A percentile compares a stretch with the other conserved stretches of the same genome.
These are phyloP conservation scores for Cladosporium sp. DNA, from an alignment of 2,329 filamentous ascomycete genomes.

Conservation along the genomic window DNA sequence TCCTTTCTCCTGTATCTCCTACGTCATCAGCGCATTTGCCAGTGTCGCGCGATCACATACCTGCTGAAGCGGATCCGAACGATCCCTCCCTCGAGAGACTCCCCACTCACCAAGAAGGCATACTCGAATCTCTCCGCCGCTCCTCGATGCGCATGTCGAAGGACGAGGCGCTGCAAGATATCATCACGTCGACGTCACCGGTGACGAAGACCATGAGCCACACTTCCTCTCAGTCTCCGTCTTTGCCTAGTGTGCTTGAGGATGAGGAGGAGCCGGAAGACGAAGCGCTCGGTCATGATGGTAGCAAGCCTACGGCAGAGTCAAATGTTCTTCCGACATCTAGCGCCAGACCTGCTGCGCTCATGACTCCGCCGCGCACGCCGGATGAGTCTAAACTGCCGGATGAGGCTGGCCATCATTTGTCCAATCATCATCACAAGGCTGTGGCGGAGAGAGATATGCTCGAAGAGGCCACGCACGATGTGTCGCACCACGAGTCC, in stretches of 20 bases:
- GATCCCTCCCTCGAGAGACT: constrained; percentile 31
- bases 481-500: background rate
- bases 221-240: constrained; percentile 17
- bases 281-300: constrained; percentile 1
- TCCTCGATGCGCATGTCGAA: constrained; percentile 20
- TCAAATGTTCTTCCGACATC: background rate
- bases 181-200: constrained; percentile 3
- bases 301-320: background rate
- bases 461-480: constrained; percentile 11
- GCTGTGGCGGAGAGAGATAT: constrained; percentile 12
- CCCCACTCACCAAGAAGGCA: constrained; percentile 32
- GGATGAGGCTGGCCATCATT: background rate
- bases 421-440: constrained; percentile 1
- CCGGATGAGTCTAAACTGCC: constrained; percentile 22
- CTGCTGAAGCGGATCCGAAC: constrained; percentile 23
- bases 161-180: constrained; percentile 18
- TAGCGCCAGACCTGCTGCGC: constrained; percentile 19
- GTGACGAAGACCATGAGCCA: constrained; percentile 13
- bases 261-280: constrained; percentile 18
- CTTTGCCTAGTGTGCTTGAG: constrained; percentile 27
- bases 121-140: constrained; percentile 30
- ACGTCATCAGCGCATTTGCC: constrained; percentile 1
- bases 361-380: constrained; percentile 32
- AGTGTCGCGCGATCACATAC: background rate
- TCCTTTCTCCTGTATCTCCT: background rate